phyloP scores from a whole-genome alignment of 768 basidiomycete genomes.

The Trametes cubensis region DNA sequence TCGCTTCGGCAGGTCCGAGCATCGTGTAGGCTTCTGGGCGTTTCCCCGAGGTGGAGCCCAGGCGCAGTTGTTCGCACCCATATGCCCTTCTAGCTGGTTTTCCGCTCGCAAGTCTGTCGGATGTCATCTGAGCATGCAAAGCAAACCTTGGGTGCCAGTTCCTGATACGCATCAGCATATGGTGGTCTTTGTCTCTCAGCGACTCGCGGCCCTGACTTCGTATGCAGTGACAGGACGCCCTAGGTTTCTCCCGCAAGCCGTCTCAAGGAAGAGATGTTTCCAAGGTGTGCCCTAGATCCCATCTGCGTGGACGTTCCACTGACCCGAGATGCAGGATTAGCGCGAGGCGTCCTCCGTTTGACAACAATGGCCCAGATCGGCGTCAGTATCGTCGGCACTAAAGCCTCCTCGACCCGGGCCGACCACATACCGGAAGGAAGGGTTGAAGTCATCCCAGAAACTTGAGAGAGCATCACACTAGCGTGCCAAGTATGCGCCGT shows the following conservation, averaged over 20 bases:
- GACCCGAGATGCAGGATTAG: slow-evolving; percentile 1
- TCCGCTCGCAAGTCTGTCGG: background rate
- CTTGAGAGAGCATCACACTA: no score
- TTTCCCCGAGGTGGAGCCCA: slow-evolving; percentile 12
- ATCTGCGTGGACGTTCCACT: background rate
- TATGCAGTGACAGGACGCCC: background rate
- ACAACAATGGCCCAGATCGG: slow-evolving; percentile 1
- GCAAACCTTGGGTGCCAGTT: background rate
- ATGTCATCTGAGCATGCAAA: slow-evolving; percentile 13
- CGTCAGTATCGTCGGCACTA: background rate
- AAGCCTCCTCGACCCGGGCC: slow-evolving; percentile 19
- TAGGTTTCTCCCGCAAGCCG: background rate
- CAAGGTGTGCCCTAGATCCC: background rate
- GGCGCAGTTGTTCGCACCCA: slow-evolving; percentile 9
- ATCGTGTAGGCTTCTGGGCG: slow-evolving; percentile 19
- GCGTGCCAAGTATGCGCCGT: no score
- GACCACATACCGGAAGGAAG: background rate
- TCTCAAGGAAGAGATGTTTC: background rate
- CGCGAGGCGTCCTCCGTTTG: background rate
- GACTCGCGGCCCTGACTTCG: background rate
- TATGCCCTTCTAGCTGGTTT: background rate
- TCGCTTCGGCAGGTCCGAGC: slow-evolving; percentile 9
- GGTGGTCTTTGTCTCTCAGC: background rate
- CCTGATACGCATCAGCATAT: background rate
- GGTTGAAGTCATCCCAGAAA: no score